Evolutionary conservation across 1,284 basidiomycete genomes (phyloP), one percentile per base, ranked within the genome.

Genomic region (Volvariella surrecta): DNA sequence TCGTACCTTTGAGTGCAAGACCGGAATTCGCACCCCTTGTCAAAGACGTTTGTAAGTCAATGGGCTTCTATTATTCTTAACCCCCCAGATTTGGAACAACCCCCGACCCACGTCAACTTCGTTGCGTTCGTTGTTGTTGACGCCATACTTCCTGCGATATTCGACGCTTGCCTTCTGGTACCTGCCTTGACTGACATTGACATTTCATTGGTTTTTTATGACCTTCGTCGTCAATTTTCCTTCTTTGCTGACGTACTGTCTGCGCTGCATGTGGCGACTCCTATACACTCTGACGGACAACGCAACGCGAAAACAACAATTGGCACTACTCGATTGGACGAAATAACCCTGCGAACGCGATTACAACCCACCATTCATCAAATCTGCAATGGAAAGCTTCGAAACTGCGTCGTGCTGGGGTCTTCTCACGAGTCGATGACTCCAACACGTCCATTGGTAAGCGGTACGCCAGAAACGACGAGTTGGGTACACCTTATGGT

Each of bases 391-490:
- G n/a, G n/a, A n/a, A 62, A 95, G 92, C 91, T 46, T 70, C 80
- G 39, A 89, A 91, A 63, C 71, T 99, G 57, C 85, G 95, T 52
- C 78, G 79, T 57, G 83, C 82, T 9, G 93, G 95, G 52, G 79
- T 99, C 42, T 90, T 92, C 53, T 85, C 88, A 42, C 78, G 93
- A 43, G 93, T 98, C 2, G 95, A 99, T 63, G 94, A 98, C 64
- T 97, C 92, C 24, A 89, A 86, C 58, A 86, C 89, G 32, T 88
- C 90, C 3, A 98, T 99, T 59, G 96, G 95, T 42, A 92, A 91
- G 70, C 89, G 96, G 31, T 99, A 99, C 65, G 82, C 96, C 22
- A 81, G 96, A 50, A 99, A 98, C 67, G 95, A 99, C 67, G 96
- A 99, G 68, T 79, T 99, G 35, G 95, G 95, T 53, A 99, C 95